Conservation (phyloP, 805 yeast genomes). For the Lachancea thermotolerans region DNA sequence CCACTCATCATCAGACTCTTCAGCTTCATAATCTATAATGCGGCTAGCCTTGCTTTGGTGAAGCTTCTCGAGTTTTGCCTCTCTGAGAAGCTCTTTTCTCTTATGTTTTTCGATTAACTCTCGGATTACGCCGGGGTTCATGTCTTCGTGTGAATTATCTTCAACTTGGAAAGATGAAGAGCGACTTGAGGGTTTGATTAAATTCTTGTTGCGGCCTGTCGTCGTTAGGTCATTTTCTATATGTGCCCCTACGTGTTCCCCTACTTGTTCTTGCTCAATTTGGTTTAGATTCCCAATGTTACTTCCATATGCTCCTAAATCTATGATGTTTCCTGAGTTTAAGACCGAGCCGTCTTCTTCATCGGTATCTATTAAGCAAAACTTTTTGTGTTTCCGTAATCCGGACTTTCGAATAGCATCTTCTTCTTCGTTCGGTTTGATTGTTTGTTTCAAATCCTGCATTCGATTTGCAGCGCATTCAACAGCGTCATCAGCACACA, state of each 20-base stretch:
- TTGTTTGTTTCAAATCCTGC: constrained; percentile 4
- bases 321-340: constrained; percentile 12
- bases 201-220: no score
- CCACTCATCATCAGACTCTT: constrained; percentile 87
- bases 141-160: no score
- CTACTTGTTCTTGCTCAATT: not conserved
- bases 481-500: constrained; percentile 8
- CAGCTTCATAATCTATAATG: constrained; percentile 76
- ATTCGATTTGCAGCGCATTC: constrained; percentile 12
- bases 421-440: constrained; percentile 8
- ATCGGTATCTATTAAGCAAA: constrained; percentile 2
- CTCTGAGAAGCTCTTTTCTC: constrained; percentile 18
- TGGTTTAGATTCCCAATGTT: constrained; percentile 3
- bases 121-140: constrained; percentile 11
- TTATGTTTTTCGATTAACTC: constrained; percentile 20
- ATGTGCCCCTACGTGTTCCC: no score
- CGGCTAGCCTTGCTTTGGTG: constrained; percentile 51
- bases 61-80: constrained; percentile 26
- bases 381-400: not conserved
- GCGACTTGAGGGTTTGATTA: no score
- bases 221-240: no score
- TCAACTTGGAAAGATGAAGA: no score
- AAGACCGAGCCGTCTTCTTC: constrained; percentile 6
- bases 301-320: constrained; percentile 27
- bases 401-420: not conserved